Base-by-base conservation (phyloP, 768 basidiomycete genomes). In the Rhodocollybia butyracea region DNA sequence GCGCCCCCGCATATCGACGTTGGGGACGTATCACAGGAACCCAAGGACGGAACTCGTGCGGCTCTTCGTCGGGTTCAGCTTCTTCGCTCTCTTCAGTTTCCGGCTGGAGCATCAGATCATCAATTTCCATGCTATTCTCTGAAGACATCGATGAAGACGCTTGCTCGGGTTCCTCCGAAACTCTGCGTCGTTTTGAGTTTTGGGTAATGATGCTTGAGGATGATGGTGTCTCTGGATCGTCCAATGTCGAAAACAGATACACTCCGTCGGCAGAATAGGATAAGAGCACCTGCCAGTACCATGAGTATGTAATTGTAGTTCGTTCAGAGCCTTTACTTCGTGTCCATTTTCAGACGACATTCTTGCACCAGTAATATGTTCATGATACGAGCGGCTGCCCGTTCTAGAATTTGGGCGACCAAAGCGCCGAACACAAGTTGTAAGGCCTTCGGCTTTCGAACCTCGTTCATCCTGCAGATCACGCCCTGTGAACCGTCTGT, bases 401-500 rank as follows among this genome's bases (percentile, higher is more conserved):
- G 31, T 51, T 54, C 30, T 13, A 21, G 27, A 61, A 26, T 58
- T 60, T 3, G 66, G 61, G 52, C 87, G 74, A 11, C 89, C 91
- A 66, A 94, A 91, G 29, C 85, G 82, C 54, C 92, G 80, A 19
- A 94, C 89, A 65, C 93, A 94, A 11, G 86, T 87, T 2, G 89
- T 89, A 45, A 85, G 64, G 42, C 79, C 80, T 22, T 74, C 73
- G 3, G 72, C 63, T 22, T 80, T 71, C 55, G 77, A 69, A 13
- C 91, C 91, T 89, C 90, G 91, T 62, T 90, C 84, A 46, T 80
- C 81, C 55, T 73, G 68, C 40, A 91, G 70, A 30, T 76, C 71
- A 11, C 85, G 80, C 6, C 84, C 83, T 15, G 80, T 70, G 61
- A 91, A 86, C 46, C 93, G 78, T 52, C 93, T 80, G 67, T 96